Percentiles rank a stretch among this genome's conserved stretches.
These are phyloP conservation scores for Gossypium laxum DNA, from an alignment of 441 rosid genomes.

Conservation along the genomic window DNA sequence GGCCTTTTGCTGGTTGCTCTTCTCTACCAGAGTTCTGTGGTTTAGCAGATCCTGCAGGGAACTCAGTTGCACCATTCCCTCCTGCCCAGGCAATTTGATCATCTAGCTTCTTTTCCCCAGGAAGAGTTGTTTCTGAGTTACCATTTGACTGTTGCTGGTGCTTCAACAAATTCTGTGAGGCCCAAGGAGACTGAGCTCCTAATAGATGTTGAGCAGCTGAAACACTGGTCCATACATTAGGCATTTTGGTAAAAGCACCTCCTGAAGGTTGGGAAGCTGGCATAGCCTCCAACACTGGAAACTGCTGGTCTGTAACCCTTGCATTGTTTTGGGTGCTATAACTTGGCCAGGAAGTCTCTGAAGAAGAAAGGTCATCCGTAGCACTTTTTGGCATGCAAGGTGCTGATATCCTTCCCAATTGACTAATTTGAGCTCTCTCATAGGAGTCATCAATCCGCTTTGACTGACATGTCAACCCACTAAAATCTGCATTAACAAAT, in stretches of 20 bases:
- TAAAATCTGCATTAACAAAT: slow-evolving; percentile 25
- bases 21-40: slow-evolving; percentile 22
- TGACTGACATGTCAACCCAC: slow-evolving; percentile 30
- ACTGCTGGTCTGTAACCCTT: slow-evolving; percentile 33
- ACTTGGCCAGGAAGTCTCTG: slow-evolving; percentile 24
- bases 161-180: slow-evolving; percentile 26
- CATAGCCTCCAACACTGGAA: slow-evolving; percentile 39
- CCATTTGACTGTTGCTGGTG: slow-evolving; percentile 26
- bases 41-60: slow-evolving; percentile 23
- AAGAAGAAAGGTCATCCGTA: slow-evolving; percentile 23
- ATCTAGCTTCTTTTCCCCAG: slow-evolving; percentile 31
- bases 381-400: slow-evolving; percentile 19
- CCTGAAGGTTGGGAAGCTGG: slow-evolving; percentile 29
- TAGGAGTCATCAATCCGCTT: slow-evolving; percentile 31
- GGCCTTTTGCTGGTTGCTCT: slow-evolving; percentile 25
- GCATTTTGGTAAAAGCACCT: slow-evolving; percentile 28
- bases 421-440: slow-evolving; percentile 34
- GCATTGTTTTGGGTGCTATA: slow-evolving; percentile 22
- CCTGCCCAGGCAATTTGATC: slow-evolving; percentile 30
- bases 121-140: slow-evolving; percentile 27
- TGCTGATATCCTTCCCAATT: slow-evolving; percentile 21
- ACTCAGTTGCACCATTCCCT: slow-evolving; percentile 28
- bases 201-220: slow-evolving; percentile 31
- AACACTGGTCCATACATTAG: slow-evolving; percentile 30
- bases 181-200: slow-evolving; percentile 29